These are phyloP conservation scores for Colletotrichum acutatum DNA, from an alignment of 2,329 filamentous ascomycete genomes.

Conservation along the genomic window DNA sequence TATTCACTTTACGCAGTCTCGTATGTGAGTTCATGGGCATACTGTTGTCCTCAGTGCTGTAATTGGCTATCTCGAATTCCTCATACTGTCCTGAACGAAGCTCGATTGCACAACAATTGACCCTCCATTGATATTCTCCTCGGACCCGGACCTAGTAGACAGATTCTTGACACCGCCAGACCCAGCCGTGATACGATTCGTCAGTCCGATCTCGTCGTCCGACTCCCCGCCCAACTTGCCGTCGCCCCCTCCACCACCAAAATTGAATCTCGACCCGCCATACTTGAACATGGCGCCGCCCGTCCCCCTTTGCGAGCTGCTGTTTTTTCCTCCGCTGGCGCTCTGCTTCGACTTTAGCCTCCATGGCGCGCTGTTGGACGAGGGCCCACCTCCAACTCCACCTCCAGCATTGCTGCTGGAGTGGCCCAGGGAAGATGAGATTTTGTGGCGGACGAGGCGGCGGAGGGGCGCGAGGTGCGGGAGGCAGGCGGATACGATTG, in stretches of 20 bases:
- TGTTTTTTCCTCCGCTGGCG: neutral
- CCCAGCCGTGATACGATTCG: neutral
- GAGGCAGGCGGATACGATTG: slow-evolving; percentile 52
- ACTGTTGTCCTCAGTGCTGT: too few species aligned
- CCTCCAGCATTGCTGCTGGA: neutral
- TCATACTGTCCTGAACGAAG: neutral
- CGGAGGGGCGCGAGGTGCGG: slow-evolving; percentile 47
- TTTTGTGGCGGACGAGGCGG: neutral
- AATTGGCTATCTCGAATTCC: neutral
- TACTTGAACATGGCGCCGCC: slow-evolving; percentile 22
- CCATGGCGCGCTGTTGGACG: neutral
- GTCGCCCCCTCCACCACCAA: neutral
- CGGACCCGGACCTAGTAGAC: neutral
- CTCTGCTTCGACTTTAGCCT: neutral
- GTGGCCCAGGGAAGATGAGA: neutral
- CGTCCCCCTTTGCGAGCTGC: slow-evolving; percentile 7
- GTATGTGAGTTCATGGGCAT: neutral
- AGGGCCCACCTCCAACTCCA: neutral
- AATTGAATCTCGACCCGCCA: slow-evolving; percentile 19
- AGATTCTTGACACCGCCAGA: neutral
- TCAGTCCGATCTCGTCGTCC: slow-evolving; percentile 28
- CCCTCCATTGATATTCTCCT: slow-evolving; percentile 36
- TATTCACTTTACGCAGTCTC: neutral
- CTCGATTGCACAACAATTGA: neutral
- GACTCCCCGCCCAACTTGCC: neutral